Evolutionary conservation across 371 early-diverging fungal species (phyloP).

Genomic region (Rhizopus arrhizus): DNA sequence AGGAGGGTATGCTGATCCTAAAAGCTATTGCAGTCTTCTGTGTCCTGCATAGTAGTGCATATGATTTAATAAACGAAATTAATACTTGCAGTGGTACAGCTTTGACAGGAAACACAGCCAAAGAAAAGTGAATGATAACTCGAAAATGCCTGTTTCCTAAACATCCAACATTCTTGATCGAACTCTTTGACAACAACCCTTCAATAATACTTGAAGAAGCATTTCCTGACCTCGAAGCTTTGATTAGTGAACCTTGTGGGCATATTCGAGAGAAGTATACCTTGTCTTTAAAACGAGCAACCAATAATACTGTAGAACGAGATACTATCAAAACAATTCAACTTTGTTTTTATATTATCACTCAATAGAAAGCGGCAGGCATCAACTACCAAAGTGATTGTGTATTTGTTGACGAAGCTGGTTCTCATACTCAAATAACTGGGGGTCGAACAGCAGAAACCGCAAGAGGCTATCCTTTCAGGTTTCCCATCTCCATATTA

Average conservation of each 20-base stretch:
- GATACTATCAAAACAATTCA: conserved; percentile 8
- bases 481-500: conserved; percentile 12
- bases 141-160: conserved; percentile 20
- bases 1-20: conserved; percentile 15
- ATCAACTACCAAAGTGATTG: conserved; percentile 19
- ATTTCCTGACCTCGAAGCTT: conserved; percentile 14
- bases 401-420: conserved; percentile 19
- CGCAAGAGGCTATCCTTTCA: conserved; percentile 12
- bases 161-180: conserved; percentile 16
- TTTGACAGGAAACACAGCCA: conserved; percentile 22
- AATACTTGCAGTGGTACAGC: conserved; percentile 20
- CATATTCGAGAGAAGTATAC: conserved; percentile 18
- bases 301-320: conserved; percentile 17
- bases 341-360: conserved; percentile 17
- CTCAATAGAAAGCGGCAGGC: conserved; percentile 16
- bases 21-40: conserved; percentile 14
- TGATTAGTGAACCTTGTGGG: conserved; percentile 14
- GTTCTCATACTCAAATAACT: conserved; percentile 20
- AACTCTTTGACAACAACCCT: conserved; percentile 20
- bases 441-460: conserved; percentile 20
- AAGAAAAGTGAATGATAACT: conserved; percentile 19
- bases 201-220: conserved; percentile 17
- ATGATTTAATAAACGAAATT: conserved; percentile 22
- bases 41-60: conserved; percentile 20
- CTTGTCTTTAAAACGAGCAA: conserved; percentile 23